These are phyloP conservation scores for Schizophyllum commune DNA, from an alignment of 1,284 basidiomycete genomes.

Conservation along the genomic window DNA sequence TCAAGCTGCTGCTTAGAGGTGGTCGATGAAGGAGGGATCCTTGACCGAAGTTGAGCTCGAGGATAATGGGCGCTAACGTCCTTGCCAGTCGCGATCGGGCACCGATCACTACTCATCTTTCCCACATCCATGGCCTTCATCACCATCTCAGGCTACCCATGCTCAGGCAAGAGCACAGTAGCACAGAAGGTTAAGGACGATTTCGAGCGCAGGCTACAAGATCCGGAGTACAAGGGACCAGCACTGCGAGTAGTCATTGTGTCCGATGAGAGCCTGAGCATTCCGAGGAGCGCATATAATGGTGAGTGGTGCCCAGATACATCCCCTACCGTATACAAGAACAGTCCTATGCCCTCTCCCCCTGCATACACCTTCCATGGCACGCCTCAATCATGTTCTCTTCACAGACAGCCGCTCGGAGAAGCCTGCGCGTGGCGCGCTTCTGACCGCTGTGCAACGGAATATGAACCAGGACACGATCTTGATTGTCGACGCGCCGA, in stretches of 20 bases:
- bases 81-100: neutral
- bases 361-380: neutral
- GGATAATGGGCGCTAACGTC: no score
- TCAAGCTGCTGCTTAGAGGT: no score
- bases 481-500: constrained; percentile 85
- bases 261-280: constrained; percentile 70
- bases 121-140: constrained; percentile 75
- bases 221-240: constrained; percentile 44
- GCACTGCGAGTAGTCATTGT: constrained; percentile 58
- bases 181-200: constrained; percentile 57
- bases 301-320: constrained; percentile 39
- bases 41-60: no score
- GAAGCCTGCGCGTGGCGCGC: constrained; percentile 80
- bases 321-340: constrained; percentile 15
- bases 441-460: constrained; percentile 84
- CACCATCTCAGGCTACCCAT: constrained; percentile 87
- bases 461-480: constrained; percentile 67
- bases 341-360: constrained; percentile 7
- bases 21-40: no score
- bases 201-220: constrained; percentile 49
- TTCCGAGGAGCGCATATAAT: constrained; percentile 66
- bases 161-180: constrained; percentile 79
- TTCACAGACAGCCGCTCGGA: constrained; percentile 70
- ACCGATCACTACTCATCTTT: neutral
- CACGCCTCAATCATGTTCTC: constrained; percentile 2